Percentiles rank a stretch among this genome's conserved stretches.
phyloP scores from a whole-genome alignment of 108 stramenopile species.

The Parmales sp. region DNA sequence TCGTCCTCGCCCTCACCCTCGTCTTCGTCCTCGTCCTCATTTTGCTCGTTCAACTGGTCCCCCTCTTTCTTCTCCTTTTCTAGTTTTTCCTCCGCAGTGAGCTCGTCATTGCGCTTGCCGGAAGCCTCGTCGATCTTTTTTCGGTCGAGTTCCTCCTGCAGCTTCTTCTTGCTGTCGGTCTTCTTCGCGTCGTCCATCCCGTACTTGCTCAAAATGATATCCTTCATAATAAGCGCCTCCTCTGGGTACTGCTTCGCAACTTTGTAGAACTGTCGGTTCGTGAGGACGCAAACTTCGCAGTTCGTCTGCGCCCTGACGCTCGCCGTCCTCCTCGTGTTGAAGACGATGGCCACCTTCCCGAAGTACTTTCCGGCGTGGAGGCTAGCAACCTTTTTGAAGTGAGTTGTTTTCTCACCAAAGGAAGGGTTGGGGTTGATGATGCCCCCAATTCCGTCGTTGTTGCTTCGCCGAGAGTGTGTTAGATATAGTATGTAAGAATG shows the following conservation, averaged over 20 bases:
- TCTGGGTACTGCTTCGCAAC: slow-evolving; percentile 1
- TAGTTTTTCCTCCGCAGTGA: neutral
- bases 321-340: slow-evolving; percentile 3
- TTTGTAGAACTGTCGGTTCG: neutral
- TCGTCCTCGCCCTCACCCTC: too few relatives aligned
- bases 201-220: neutral
- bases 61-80: neutral
- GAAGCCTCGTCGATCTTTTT: too few relatives aligned
- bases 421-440: neutral
- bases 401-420: neutral
- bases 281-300: slow-evolving; percentile 7
- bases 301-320: neutral
- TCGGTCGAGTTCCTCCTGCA: too few relatives aligned
- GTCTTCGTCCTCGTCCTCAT: neutral
- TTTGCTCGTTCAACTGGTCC: neutral
- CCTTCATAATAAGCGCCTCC: neutral
- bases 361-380: neutral
- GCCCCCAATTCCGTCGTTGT: neutral
- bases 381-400: neutral
- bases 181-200: neutral
- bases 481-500: too few relatives aligned
- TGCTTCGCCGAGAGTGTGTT: neutral
- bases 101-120: too few relatives aligned
- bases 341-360: neutral
- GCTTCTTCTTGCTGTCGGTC: neutral